phyloP scores from a whole-genome alignment of 179 eudicot species.

The Gypsophila paniculata region DNA sequence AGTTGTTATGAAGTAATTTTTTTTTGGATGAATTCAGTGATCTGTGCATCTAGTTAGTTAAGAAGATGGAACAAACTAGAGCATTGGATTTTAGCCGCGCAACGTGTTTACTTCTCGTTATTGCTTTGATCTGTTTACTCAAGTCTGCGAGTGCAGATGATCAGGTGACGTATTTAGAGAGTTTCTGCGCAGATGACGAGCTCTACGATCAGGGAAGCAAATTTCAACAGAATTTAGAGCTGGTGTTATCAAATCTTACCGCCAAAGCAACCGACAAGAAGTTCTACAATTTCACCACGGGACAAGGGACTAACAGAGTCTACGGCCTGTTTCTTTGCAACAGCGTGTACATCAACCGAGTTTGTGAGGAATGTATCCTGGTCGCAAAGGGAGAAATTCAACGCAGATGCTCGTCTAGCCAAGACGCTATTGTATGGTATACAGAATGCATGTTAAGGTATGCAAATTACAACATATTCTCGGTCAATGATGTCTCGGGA shows the following conservation, averaged over 20 bases:
- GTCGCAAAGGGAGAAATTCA: slow-evolving; percentile 20
- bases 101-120: background rate
- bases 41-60: too few relatives aligned
- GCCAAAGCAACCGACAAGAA: slow-evolving; percentile 15
- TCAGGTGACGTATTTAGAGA: slow-evolving; percentile 19
- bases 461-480: slow-evolving; percentile 22
- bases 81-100: background rate
- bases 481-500: slow-evolving; percentile 11
- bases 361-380: slow-evolving; percentile 18
- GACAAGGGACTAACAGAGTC: slow-evolving; percentile 18
- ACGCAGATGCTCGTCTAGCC: slow-evolving; percentile 16
- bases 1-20: too few relatives aligned
- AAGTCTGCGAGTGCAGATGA: slow-evolving; percentile 18
- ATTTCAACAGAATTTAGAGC: slow-evolving; percentile 16
- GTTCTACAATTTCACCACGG: slow-evolving; percentile 20
- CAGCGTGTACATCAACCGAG: slow-evolving; percentile 6
- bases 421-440: slow-evolving; percentile 20
- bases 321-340: slow-evolving; percentile 25
- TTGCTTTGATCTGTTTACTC: background rate
- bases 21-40: too few relatives aligned
- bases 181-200: slow-evolving; percentile 8
- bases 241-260: slow-evolving; percentile 20
- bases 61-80: background rate
- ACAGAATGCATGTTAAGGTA: slow-evolving; percentile 24
- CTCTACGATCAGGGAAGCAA: slow-evolving; percentile 12